Evolutionary conservation across 2,329 filamentous ascomycete species (phyloP).

Genomic region (Colletotrichum viniferum): DNA sequence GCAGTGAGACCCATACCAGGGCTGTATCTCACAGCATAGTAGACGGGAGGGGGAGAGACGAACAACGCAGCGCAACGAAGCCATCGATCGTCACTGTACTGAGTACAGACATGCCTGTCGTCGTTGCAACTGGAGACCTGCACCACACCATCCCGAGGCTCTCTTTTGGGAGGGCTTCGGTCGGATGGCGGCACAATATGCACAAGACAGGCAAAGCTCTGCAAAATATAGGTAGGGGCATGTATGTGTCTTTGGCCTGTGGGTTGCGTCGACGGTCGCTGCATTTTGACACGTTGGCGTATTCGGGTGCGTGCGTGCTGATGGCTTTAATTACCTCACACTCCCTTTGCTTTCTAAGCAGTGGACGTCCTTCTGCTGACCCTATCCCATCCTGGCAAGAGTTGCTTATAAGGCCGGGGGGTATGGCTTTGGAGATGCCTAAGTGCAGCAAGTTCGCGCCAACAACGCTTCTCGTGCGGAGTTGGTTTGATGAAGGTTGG

Average conservation of each 20-base stretch:
- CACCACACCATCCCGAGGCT: conserved; percentile 5
- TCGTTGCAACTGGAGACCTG: background rate
- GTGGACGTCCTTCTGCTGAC: background rate
- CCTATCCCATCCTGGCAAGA: background rate
- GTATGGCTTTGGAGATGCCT: background rate
- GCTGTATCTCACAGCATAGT: background rate
- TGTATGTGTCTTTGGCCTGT: background rate
- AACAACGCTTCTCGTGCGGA: background rate
- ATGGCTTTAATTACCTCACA: conserved; percentile 17
- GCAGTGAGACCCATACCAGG: conserved; percentile 2
- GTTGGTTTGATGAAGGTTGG: conserved; percentile 4
- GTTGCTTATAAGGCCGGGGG: background rate
- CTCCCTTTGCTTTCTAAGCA: background rate
- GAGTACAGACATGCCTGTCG: background rate
- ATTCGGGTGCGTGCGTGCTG: conserved; percentile 13
- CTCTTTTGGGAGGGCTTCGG: background rate
- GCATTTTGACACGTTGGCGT: conserved; percentile 17
- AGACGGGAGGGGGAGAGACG: background rate
- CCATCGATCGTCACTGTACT: background rate
- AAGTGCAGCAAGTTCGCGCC: background rate
- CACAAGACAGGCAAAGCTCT: conserved; percentile 1
- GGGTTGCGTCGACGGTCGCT: conserved; percentile 3
- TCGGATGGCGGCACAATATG: conserved; percentile 14
- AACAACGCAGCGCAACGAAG: background rate
- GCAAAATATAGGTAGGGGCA: background rate